Evolutionary conservation across 2,329 filamentous ascomycete species (phyloP), one percentile per base, ranked within the genome.

Genomic region (Fusarium devonianum): DNA sequence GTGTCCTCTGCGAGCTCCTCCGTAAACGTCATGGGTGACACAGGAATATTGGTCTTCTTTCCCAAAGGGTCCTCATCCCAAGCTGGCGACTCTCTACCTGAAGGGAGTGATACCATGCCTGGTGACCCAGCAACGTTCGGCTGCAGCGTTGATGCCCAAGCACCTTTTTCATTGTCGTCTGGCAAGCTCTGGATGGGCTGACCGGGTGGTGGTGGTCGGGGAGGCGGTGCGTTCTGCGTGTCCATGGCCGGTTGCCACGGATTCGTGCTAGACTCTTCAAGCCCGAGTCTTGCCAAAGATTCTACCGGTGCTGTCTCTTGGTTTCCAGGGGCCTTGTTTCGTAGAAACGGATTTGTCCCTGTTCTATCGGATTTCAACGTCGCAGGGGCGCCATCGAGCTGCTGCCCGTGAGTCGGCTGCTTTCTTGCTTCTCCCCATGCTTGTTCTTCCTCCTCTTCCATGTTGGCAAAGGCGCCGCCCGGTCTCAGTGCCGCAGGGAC

Each of bases 331-430:
- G 69, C 69, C 56, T 79, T 80, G 46, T 78, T 76, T 52, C 78
- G 79, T 16, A 73, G 59, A 64, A 84, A 84, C 0, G 81, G 81
- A 42, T 84, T 84, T 14, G 79, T 82, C 47, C 78, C 73, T 18
- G 65, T 59, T 26, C 69, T 68, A 7, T 63, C 60, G 17, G 75
- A 72, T 23, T 63, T 67, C 40, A 74, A 59, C 3, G 63, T 52
- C 14, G 66, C 58, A 3, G 75, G 72, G 3, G 70, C 59, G 18
- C 66, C 62, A 40, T 56, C 43, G 1, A 46, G 22, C 1, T 30
- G 46, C 37, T 16, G 34, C 13, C 28, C 44, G 5, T 48, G 50
- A 5, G n/a, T 26, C 5, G 54, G 49, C 11, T 59, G 63, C 29
- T 41, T 47, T 37, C 56, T 65, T 38, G 61, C 56, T 22, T 69